phyloP scores from a whole-genome alignment of 306 rosid genomes.

The Cucurbita ficifolia region DNA sequence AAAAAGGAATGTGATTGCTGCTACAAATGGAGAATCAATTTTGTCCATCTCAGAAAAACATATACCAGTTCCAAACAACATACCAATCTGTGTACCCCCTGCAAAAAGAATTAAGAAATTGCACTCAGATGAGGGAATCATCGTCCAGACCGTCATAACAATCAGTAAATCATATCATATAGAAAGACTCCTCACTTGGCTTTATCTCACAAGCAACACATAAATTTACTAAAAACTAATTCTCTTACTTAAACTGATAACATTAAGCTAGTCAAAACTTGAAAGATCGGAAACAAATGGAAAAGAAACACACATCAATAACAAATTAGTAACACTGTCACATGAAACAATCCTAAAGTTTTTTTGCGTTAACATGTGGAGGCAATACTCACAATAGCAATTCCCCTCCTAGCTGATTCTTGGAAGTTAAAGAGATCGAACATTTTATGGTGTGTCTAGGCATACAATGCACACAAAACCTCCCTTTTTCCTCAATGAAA shows the following conservation, averaged over 20 bases:
- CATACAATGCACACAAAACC: neutral
- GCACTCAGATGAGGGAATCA: constrained; percentile 21
- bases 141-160: neutral
- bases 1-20: constrained; percentile 32
- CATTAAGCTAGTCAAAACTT: neutral
- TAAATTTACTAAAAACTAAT: neutral
- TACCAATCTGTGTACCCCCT: constrained; percentile 52
- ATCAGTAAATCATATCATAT: constrained; percentile 11
- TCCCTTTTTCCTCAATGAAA: neutral
- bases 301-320: neutral
- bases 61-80: constrained; percentile 44
- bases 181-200: neutral
- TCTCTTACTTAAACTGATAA: neutral
- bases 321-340: neutral
- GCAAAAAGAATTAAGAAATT: constrained; percentile 50
- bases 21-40: constrained; percentile 44
- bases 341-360: neutral
- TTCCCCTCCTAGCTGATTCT: neutral
- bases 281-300: neutral
- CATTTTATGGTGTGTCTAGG: neutral
- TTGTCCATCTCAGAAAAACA: constrained; percentile 42
- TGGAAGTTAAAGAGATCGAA: neutral
- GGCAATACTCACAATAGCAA: neutral
- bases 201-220: neutral
- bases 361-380: neutral